phyloP scores from a whole-genome alignment of 805 yeast genomes.

The Priceomyces medius region DNA sequence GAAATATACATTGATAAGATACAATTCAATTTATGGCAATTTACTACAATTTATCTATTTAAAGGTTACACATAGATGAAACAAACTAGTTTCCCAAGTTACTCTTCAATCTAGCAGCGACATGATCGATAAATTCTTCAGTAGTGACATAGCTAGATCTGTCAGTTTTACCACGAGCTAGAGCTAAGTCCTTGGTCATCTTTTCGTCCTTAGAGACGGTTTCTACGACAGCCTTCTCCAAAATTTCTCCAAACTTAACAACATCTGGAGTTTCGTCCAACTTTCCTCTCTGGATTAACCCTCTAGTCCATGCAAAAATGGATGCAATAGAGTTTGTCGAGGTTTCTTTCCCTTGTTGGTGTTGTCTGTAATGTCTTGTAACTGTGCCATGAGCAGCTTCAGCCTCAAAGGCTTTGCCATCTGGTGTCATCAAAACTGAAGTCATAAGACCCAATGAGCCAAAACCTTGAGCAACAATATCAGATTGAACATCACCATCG shows the following conservation, averaged over 20 bases:
- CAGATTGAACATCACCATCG: constrained; percentile 97
- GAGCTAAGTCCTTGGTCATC: constrained; percentile 96
- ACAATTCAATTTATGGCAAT: background rate
- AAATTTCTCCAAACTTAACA: constrained; percentile 67
- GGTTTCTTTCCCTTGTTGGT: constrained; percentile 95
- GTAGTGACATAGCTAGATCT: constrained; percentile 84
- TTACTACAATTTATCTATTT: too few species aligned
- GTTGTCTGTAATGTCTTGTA: constrained; percentile 93
- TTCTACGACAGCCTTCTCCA: constrained; percentile 83
- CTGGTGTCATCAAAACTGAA: constrained; percentile 94
- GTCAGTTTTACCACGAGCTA: constrained; percentile 83
- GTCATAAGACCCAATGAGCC: constrained; percentile 98
- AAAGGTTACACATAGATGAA: background rate
- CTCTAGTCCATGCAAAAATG: constrained; percentile 95
- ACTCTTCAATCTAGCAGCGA: constrained; percentile 59
- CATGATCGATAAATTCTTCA: constrained; percentile 85
- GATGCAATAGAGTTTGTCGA: constrained; percentile 97
- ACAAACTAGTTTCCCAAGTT: constrained; percentile 17
- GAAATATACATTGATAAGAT: background rate
- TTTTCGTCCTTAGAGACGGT: constrained; percentile 80
- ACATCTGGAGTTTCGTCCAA: constrained; percentile 87
- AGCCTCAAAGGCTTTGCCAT: constrained; percentile 90
- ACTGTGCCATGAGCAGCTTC: constrained; percentile 99
- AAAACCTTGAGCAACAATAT: constrained; percentile 96
- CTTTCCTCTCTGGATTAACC: constrained; percentile 88